phyloP scores from a whole-genome alignment of 495 filamentous ascomycete genomes.

The Daldinia grandis region DNA sequence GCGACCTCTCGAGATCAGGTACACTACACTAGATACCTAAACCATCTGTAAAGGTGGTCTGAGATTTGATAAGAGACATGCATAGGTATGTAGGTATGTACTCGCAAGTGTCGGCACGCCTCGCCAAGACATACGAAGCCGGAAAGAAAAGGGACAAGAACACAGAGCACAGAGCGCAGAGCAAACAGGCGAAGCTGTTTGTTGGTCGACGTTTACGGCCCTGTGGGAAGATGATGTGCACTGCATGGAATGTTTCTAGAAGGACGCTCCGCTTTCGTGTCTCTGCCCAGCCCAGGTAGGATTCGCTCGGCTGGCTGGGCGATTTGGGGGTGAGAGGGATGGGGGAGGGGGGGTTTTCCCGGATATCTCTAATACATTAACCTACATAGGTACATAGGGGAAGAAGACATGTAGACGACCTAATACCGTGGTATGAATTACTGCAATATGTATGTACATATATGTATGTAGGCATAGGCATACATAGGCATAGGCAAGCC shows the following conservation, averaged over 20 bases:
- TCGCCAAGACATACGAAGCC: conserved; percentile 7
- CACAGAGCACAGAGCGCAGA: conserved; percentile 13
- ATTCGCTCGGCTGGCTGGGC: not conserved
- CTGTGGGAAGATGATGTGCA: conserved; percentile 30
- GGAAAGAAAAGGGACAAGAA: conserved; percentile 1
- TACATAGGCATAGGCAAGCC: not conserved
- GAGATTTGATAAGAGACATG: not conserved
- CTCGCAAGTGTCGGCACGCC: not conserved
- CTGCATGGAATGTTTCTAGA: conserved; percentile 46
- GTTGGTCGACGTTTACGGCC: conserved; percentile 29
- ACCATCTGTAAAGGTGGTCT: not conserved
- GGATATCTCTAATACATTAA: not conserved
- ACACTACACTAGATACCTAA: no score
- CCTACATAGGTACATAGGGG: no score
- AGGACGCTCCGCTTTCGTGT: conserved; percentile 25
- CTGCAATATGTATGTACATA: no score
- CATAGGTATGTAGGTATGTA: not conserved
- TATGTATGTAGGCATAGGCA: no score
- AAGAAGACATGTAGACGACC: no score
- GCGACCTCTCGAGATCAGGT: conserved; percentile 1
- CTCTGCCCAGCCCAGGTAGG: conserved; percentile 24
- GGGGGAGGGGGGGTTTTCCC: not conserved
- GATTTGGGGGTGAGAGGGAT: not conserved
- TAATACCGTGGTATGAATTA: no score
- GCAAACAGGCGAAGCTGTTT: conserved; percentile 26